Evolutionary conservation across 495 filamentous ascomycete species (phyloP).

Genomic region (Penicillium argentinense): DNA sequence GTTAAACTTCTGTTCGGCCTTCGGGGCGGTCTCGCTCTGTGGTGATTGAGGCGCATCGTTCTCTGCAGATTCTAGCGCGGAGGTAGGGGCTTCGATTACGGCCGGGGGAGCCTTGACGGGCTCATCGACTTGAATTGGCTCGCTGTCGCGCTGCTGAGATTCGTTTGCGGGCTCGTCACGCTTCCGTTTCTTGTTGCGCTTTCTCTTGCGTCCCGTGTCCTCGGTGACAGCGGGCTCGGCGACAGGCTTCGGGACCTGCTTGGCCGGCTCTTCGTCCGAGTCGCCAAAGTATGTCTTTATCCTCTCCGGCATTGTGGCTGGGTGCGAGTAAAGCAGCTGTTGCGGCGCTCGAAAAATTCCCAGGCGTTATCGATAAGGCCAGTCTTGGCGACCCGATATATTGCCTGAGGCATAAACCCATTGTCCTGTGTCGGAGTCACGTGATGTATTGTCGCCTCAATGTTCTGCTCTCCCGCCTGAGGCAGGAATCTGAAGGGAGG

Average conservation of each 20-base stretch:
- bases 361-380: constrained; percentile 17
- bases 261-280: constrained; percentile 15
- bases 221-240: constrained; percentile 6
- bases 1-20: constrained; percentile 6
- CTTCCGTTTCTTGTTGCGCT: constrained; percentile 47
- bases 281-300: constrained; percentile 24
- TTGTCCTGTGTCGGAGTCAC: too few species aligned
- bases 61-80: background rate
- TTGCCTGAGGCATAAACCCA: too few species aligned
- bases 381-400: background rate
- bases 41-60: background rate
- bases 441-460: too few species aligned
- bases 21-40: constrained; percentile 1
- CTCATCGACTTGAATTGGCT: constrained; percentile 2
- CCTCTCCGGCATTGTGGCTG: constrained; percentile 51
- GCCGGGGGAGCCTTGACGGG: background rate
- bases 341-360: constrained; percentile 40
- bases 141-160: constrained; percentile 3
- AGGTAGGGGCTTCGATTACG: background rate
- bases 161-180: constrained; percentile 29
- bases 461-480: too few species aligned
- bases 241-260: constrained; percentile 7
- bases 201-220: constrained; percentile 27
- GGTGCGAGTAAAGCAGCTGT: background rate
- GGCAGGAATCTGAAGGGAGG: too few species aligned